phyloP scores from a whole-genome alignment of 345 rosid genomes.

The Durio zibethinus region DNA sequence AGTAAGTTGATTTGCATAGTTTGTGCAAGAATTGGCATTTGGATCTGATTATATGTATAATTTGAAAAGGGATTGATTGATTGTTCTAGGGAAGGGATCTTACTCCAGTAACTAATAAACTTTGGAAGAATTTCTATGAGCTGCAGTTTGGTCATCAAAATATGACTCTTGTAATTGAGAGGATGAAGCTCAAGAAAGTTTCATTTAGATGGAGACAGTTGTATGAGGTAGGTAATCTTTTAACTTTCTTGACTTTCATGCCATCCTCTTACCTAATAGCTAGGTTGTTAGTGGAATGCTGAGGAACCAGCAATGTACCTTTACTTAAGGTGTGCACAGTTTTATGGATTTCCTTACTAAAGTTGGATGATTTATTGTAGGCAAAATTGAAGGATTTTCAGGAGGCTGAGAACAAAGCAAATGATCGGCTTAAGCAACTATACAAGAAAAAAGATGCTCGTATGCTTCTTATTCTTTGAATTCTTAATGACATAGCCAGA shows the following conservation, averaged over 20 bases:
- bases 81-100: slow-evolving; percentile 69
- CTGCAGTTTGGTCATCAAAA: slow-evolving; percentile 47
- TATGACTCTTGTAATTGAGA: slow-evolving; percentile 38
- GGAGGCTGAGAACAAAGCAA: slow-evolving; percentile 44
- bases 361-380: slow-evolving; percentile 33
- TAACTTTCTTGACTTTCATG: background rate
- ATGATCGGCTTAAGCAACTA: slow-evolving; percentile 48
- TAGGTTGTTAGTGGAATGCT: background rate
- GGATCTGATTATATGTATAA: background rate
- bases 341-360: background rate
- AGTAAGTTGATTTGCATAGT: slow-evolving; percentile 35
- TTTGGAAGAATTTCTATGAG: slow-evolving; percentile 77
- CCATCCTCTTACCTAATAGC: background rate
- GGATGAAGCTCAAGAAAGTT: slow-evolving; percentile 53
- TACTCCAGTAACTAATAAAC: slow-evolving; percentile 64
- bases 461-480: slow-evolving; percentile 35
- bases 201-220: slow-evolving; percentile 61
- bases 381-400: slow-evolving; percentile 49
- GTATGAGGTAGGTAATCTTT: slow-evolving; percentile 59
- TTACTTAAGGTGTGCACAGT: background rate
- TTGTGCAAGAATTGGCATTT: background rate
- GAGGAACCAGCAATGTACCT: background rate
- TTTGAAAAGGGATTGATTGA: background rate
- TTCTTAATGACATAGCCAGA: background rate
- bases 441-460: slow-evolving; percentile 75